A percentile compares a stretch with the other conserved stretches of the same genome.
Conservation (phyloP, 257 asterid species). For the Jacaranda mimosifolia region DNA sequence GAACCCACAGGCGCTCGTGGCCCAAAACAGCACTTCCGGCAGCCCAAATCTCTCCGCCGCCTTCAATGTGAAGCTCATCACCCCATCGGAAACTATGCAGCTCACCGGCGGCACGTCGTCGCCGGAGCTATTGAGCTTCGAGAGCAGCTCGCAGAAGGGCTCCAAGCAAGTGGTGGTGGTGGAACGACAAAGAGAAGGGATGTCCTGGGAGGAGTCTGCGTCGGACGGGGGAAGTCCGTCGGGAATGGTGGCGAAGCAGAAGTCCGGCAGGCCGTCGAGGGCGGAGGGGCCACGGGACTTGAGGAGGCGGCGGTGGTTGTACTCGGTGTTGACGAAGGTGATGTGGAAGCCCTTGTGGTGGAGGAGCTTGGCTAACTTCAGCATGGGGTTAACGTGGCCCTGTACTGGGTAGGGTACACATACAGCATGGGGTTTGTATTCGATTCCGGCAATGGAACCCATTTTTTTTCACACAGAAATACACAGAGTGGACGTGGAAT, state of each 20-base stretch:
- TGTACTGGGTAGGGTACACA: not conserved
- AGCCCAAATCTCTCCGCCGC: constrained; percentile 50
- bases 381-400: constrained; percentile 11
- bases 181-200: constrained; percentile 40
- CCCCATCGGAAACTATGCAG: constrained; percentile 53
- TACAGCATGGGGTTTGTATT: not conserved
- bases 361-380: too few relatives aligned
- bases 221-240: constrained; percentile 42
- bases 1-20: constrained; percentile 43
- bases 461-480: not conserved
- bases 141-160: constrained; percentile 46
- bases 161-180: constrained; percentile 37
- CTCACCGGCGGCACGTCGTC: constrained; percentile 46
- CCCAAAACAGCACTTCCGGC: constrained; percentile 43
- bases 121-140: constrained; percentile 29
- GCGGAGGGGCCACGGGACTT: too few relatives aligned
- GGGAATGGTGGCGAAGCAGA: too few relatives aligned
- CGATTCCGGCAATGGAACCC: not conserved
- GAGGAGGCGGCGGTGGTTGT: too few relatives aligned
- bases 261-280: too few relatives aligned
- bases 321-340: too few relatives aligned
- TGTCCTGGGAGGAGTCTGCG: constrained; percentile 36
- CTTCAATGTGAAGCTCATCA: constrained; percentile 45
- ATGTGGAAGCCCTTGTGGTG: too few relatives aligned
- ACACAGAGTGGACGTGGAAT: too few relatives aligned